These are phyloP conservation scores for Pyropia yezoensis DNA, from an alignment of 23 red algal genomes.

Conservation along the genomic window DNA sequence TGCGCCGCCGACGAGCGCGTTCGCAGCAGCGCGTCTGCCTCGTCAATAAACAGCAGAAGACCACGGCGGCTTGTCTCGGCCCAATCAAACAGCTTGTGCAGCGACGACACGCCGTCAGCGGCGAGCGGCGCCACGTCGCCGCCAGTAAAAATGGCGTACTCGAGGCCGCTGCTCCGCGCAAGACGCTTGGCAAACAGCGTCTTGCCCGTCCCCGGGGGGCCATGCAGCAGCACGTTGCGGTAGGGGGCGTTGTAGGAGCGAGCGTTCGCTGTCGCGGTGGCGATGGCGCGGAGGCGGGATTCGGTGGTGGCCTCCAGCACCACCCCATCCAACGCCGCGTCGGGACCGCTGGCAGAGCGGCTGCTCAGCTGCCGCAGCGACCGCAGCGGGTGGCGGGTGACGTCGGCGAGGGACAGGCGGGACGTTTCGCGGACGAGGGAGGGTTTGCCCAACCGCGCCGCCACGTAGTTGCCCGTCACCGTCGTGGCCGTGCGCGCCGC, in stretches of 20 bases:
- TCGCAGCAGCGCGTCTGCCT: conserved; percentile 80
- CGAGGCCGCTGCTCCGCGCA: conserved; percentile 44
- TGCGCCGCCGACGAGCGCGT: conserved; percentile 37
- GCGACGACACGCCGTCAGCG: conserved; percentile 47
- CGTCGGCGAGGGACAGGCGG: conserved; percentile 28
- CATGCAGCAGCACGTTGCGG: conserved; percentile 74
- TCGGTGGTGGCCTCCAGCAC: conserved; percentile 33
- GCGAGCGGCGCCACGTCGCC: conserved; percentile 74
- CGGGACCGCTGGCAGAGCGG: conserved; percentile 5
- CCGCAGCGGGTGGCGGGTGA: conserved; percentile 33
- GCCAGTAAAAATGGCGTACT: conserved; percentile 83
- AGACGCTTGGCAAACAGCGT: conserved; percentile 85
- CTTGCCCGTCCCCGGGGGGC: conserved; percentile 97
- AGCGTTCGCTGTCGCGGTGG: conserved; percentile 45
- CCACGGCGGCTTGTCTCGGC: conserved; percentile 44
- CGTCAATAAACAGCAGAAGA: conserved; percentile 70
- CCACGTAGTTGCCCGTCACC: conserved; percentile 46
- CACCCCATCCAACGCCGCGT: conserved; percentile 62
- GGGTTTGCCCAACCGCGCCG: conserved; percentile 52
- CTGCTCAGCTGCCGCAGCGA: conserved; percentile 10
- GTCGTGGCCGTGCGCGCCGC: conserved; percentile 34
- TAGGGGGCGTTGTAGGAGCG: conserved; percentile 48
- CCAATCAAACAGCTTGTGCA: conserved; percentile 87
- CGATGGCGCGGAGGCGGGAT: conserved; percentile 38
- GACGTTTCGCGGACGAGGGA: conserved; percentile 59